Evolutionary conservation across 257 asterid genomes (phyloP).

Genomic region (Nicotiana paniculata): DNA sequence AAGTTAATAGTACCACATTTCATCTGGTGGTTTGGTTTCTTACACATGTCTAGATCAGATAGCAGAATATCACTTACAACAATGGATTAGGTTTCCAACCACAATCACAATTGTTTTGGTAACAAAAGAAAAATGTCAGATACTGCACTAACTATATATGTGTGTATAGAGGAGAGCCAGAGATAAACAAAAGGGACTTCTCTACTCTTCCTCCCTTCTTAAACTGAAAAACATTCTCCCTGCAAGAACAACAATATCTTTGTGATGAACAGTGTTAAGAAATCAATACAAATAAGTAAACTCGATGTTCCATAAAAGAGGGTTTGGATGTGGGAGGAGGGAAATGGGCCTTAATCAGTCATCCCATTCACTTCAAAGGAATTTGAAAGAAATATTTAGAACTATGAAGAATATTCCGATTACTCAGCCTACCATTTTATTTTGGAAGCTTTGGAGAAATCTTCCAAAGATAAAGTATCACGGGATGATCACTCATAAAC

Average conservation of each 20-base stretch:
- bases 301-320: not conserved
- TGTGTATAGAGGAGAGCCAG: not conserved
- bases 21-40: not conserved
- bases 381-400: not conserved
- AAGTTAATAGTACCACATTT: not conserved
- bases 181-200: not conserved
- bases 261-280: not conserved
- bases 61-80: not conserved
- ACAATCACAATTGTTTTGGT: not conserved
- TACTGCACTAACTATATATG: not conserved
- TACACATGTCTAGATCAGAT: not conserved
- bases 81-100: not conserved
- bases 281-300: not conserved
- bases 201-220: not conserved
- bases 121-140: not conserved
- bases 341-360: not conserved
- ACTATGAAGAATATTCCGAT: not conserved
- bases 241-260: not conserved
- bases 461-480: not conserved
- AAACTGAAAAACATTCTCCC: not conserved
- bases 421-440: not conserved
- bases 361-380: not conserved
- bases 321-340: not conserved
- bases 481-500: not conserved
- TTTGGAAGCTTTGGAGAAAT: not conserved